Base-by-base conservation (phyloP, 2,329 filamentous ascomycete genomes). In the Ustulina deusta region DNA sequence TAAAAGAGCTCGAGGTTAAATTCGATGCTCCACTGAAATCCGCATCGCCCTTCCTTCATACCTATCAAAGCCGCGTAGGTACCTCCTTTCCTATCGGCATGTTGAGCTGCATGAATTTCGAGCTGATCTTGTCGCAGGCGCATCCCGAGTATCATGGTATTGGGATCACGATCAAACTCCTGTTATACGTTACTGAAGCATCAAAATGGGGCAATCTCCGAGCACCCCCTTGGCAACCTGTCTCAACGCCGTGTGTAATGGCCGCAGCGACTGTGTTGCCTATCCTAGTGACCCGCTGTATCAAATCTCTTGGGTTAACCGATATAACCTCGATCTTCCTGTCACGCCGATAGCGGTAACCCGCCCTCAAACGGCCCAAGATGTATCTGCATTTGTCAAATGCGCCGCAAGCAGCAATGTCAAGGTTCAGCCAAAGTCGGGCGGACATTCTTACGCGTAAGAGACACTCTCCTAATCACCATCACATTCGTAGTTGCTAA, bases 401-500 rank as follows among this genome's bases (percentile, higher is more conserved):
- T 91, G 89, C 73, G 89, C 88, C 5, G 80, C 75, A 1, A 69
- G 82, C 27, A 79, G 81, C 65, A 79, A 79, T 6, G 77, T 86
- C 60, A 85, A 86, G 70, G 87, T 91, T 0, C 88, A 90, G 74
- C 85, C 89, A 25, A 86, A 83, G 70, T 89, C 87, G 1, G 89
- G 89, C 3, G 89, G 89, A 0, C 89, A 91, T 73, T 90, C 87
- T 0, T 91, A 89, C 69, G 88, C 81, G 85, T 86, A 75, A 72
- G 83, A 68, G 2, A 15, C 11, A 61, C 15, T n/a, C 49, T 22
- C 9, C 13, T 27, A 15, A 42, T 22, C 27, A 34, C 13, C 25
- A 34, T 46, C 15, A 20, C 56, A 34, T 40, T 62, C 5, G 36
- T 17, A 36, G 52, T 63, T 61, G 48, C 67, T 72, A 54, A 76